Percentiles rank a stretch among this genome's conserved stretches.
These are phyloP conservation scores for Peziza echinospora DNA, from an alignment of 495 filamentous ascomycete genomes.

Conservation along the genomic window DNA sequence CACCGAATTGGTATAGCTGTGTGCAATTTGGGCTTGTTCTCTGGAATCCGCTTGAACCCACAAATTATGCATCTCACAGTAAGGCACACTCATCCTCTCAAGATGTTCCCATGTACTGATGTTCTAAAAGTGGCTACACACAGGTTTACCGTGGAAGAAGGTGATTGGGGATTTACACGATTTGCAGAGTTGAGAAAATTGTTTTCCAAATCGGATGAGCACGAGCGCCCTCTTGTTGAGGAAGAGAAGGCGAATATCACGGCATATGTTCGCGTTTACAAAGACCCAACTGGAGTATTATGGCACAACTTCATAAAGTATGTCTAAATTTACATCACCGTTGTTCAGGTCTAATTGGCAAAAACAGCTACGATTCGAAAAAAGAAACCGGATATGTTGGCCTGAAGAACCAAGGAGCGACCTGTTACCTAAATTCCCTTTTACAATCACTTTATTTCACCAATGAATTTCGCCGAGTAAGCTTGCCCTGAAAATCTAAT, in stretches of 20 bases:
- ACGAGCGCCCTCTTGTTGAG: constrained; percentile 59
- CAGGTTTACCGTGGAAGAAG: constrained; percentile 83
- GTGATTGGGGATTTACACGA: constrained; percentile 96
- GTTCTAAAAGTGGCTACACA: constrained; percentile 43
- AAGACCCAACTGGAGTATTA: constrained; percentile 94
- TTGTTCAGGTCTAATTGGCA: no score
- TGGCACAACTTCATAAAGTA: constrained; percentile 96
- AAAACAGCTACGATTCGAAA: constrained; percentile 83
- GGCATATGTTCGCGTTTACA: constrained; percentile 79
- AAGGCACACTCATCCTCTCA: constrained; percentile 8
- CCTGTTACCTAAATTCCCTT: constrained; percentile 94
- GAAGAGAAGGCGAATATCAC: constrained; percentile 70
- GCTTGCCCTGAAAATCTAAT: no score
- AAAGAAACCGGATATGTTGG: constrained; percentile 96
- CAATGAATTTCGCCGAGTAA: constrained; percentile 83
- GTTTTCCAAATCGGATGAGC: constrained; percentile 44
- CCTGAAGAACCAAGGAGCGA: constrained; percentile 91
- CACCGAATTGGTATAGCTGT: constrained; percentile 87
- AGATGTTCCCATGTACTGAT: not conserved
- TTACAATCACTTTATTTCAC: constrained; percentile 95
- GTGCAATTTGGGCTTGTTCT: constrained; percentile 87
- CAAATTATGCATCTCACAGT: constrained; percentile 48
- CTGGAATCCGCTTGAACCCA: constrained; percentile 79
- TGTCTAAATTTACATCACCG: no score
- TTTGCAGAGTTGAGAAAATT: constrained; percentile 71